These are phyloP conservation scores for Colletotrichum godetiae DNA, from an alignment of 2,329 filamentous ascomycete species.

Conservation along the genomic window DNA sequence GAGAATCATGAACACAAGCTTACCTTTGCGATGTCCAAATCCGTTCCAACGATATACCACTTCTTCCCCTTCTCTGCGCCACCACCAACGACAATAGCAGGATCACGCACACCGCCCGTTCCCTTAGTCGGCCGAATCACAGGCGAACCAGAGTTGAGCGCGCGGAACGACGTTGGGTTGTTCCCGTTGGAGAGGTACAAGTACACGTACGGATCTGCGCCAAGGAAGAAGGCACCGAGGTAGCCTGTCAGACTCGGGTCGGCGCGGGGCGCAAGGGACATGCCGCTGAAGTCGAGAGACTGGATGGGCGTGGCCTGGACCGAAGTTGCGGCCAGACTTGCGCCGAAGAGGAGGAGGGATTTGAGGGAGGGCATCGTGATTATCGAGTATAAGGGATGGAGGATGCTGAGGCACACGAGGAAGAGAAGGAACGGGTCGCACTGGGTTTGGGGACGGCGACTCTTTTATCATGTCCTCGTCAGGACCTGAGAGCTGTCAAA, in stretches of 20 bases:
- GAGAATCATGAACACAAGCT: neutral
- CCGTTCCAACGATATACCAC: slow-evolving; percentile 67
- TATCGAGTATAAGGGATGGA: neutral
- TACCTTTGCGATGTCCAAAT: slow-evolving; percentile 62
- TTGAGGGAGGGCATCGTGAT: slow-evolving; percentile 9
- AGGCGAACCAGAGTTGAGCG: slow-evolving; percentile 60
- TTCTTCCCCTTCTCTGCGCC: slow-evolving; percentile 59
- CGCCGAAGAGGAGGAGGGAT: slow-evolving; percentile 1
- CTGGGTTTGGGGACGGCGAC: neutral
- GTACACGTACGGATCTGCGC: slow-evolving; percentile 63
- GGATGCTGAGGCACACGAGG: neutral
- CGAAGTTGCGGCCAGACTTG: slow-evolving; percentile 13
- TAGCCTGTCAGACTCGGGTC: slow-evolving; percentile 59
- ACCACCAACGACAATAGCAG: slow-evolving; percentile 59
- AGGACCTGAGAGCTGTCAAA: neutral
- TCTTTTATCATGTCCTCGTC: neutral
- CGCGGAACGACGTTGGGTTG: slow-evolving; percentile 58
- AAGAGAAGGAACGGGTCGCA: too few relatives aligned
- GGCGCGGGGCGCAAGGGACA: slow-evolving; percentile 44
- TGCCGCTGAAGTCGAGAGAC: slow-evolving; percentile 39
- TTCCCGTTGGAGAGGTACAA: slow-evolving; percentile 66
- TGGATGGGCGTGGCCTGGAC: slow-evolving; percentile 27
- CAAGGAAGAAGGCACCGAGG: slow-evolving; percentile 65
- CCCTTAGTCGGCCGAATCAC: slow-evolving; percentile 61
- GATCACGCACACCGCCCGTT: slow-evolving; percentile 64